Evolutionary conservation across 2,329 filamentous ascomycete genomes (phyloP).

Genomic region (Scedosporium boydii): DNA sequence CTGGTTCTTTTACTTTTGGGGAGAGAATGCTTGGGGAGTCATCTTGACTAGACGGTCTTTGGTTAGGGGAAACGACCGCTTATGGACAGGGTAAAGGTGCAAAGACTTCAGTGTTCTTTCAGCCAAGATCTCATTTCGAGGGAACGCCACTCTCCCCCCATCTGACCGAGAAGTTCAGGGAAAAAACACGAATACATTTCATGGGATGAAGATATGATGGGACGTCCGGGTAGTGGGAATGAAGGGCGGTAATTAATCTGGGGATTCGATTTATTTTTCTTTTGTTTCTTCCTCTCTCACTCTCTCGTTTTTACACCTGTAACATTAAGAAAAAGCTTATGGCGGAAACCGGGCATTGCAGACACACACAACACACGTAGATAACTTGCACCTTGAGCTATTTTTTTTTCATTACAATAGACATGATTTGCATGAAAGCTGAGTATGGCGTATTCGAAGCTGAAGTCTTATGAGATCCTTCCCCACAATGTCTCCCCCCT

Average conservation of each 20-base stretch:
- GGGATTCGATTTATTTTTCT: background rate
- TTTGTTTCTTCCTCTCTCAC: background rate
- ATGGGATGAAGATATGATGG: constrained; percentile 1
- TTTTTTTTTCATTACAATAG: background rate
- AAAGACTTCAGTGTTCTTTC: too few relatives aligned
- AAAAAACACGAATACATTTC: background rate
- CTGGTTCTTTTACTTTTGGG: too few relatives aligned
- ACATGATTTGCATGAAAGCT: background rate
- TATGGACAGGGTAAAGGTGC: too few relatives aligned
- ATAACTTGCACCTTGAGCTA: background rate
- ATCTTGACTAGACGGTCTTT: too few relatives aligned
- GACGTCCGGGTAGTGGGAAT: background rate
- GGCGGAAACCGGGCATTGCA: background rate
- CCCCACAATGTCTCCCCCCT: too few relatives aligned
- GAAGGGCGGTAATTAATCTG: constrained; percentile 1
- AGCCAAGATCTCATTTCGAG: too few relatives aligned
- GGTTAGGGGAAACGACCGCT: too few relatives aligned
- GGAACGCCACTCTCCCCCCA: too few relatives aligned
- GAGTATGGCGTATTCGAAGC: background rate
- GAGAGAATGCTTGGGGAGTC: too few relatives aligned
- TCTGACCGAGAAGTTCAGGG: too few relatives aligned
- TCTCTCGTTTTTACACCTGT: background rate
- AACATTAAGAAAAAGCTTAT: background rate
- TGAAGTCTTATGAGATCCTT: too few relatives aligned
- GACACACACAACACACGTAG: background rate